A percentile compares a stretch with the other conserved stretches of the same genome.
Conservation (phyloP, 371 early-diverging fungal genomes). For the Lichtheimia ornata region DNA sequence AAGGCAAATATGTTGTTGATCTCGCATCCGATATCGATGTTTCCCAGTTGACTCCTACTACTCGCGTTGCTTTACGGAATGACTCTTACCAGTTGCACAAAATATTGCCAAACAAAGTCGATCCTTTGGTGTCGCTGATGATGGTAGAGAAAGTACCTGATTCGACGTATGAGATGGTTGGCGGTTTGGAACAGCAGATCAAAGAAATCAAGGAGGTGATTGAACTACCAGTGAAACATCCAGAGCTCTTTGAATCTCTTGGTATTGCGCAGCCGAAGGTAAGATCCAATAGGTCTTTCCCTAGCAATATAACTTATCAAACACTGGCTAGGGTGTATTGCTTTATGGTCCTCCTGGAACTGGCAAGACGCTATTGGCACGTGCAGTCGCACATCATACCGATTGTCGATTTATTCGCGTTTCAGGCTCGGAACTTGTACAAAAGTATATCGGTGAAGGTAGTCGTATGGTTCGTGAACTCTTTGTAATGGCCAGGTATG, state of each 20-base stretch:
- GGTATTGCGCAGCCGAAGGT: slow-evolving; percentile 51
- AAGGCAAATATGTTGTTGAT: slow-evolving; percentile 99
- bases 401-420: slow-evolving; percentile 99
- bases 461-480: slow-evolving; percentile 99
- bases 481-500: slow-evolving; percentile 97
- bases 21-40: slow-evolving; percentile 92
- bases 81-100: slow-evolving; percentile 99
- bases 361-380: slow-evolving; percentile 99
- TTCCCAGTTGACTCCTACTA: slow-evolving; percentile 90
- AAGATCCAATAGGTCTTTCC: background rate
- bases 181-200: slow-evolving; percentile 99
- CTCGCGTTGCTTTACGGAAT: slow-evolving; percentile 95
- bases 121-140: slow-evolving; percentile 99
- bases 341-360: slow-evolving; percentile 99
- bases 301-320: background rate
- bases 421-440: slow-evolving; percentile 99
- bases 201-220: slow-evolving; percentile 99
- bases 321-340: slow-evolving; percentile 87
- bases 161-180: slow-evolving; percentile 99
- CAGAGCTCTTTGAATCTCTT: slow-evolving; percentile 52
- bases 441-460: slow-evolving; percentile 99
- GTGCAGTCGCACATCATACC: slow-evolving; percentile 99
- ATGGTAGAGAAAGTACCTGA: slow-evolving; percentile 99
- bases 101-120: slow-evolving; percentile 99
- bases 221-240: slow-evolving; percentile 96